Base-by-base conservation (phyloP, 2,329 filamentous ascomycete genomes). In the Fusarium sacchari region DNA sequence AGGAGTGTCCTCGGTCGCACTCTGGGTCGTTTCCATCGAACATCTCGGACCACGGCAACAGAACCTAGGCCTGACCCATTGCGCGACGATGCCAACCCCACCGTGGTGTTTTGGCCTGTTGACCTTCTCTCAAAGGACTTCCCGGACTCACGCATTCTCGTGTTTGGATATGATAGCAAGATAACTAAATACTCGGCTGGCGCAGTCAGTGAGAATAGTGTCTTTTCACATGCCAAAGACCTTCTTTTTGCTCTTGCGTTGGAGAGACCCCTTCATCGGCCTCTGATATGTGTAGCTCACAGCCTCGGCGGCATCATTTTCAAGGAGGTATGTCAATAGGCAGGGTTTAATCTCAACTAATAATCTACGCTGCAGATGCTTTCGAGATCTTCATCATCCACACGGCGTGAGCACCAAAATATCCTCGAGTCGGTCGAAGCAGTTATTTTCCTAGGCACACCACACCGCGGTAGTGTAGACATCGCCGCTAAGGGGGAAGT, bases 271-370 rank as follows among this genome's bases (percentile, higher is more conserved):
- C 39, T 40, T 6, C 0, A n/a, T n/a, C 39, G 39, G 0, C 39
- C 39, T 40, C 39, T 40, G 20, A 40, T 40, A 40, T 40, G 39
- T 40, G 22, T 40, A 40, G 39, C 22, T 10, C 39, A 40, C 22
- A 40, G 39, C 39, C 39, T 40, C 13, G 39, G 39, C 22, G 39
- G 39, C 2, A n/a, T 40, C 0, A n/a, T 40, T 40, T 22, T 40
- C 13, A 40, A 40, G 22, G 39, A 40, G 39, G 39, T 40, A n/a
- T 0, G 39, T 40, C 22, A 6, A 0, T 40, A 3, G 7, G 2
- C 0, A 2, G 7, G 13, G 6, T n/a, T n/a, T 1, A 10, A 8
- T n/a, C 3, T 3, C 22, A 40, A 3, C 20, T 6, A 40, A 0
- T n/a, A n/a, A n/a, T 40, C 13, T n/a, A 40, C 14, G 1, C 2